Evolutionary conservation across 2,329 filamentous ascomycete species (phyloP), one percentile per base, ranked within the genome.

Genomic region (Colletotrichum musae): DNA sequence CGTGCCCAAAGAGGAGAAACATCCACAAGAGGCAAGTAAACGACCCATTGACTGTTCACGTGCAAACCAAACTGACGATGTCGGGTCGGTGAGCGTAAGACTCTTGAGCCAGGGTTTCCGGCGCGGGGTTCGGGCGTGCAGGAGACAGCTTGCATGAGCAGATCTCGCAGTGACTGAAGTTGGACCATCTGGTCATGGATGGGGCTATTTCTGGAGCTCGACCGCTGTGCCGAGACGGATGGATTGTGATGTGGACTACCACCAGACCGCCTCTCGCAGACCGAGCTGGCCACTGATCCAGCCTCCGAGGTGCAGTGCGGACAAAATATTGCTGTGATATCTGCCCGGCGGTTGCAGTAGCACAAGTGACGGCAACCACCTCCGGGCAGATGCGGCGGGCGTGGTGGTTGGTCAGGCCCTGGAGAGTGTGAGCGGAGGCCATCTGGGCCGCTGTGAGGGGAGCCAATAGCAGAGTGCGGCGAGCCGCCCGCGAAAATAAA

Each of bases 401-500:
- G 32, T 50, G 52, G 54, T 68, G 64, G 64, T 70, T 70, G 64
- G 64, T 18, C 41, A 50, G 64, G 41, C 6, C 45, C 45, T 18
- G 3, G 16, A 41, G 24, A 53, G 39, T 26, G 57, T 58, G 64
- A 51, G 52, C 21, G 26, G 24, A 6, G 7, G 21, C 52, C 64
- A 54, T 48, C 39, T 58, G 58, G 64, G 10, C n/a, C 58, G 4
- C 59, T 58, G 41, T 15, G 64, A 58, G 28, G 21, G 47, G 39
- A 62, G 32, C 70, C 70, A 71, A 71, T 71, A 12, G 47, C 12
- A 32, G 47, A 48, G 36, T 54, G 18, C 48, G 26, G 15, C 32
- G 66, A 71, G 43, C 70, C 70, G 70, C 70, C 61, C 47, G 52
- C 45, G 10, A 32, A 70, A 67, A 70, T 70, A 71, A 56, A 65